These are phyloP conservation scores for Theileria luwenshuni DNA, from an alignment of 169 alveolate genomes.

Conservation along the genomic window DNA sequence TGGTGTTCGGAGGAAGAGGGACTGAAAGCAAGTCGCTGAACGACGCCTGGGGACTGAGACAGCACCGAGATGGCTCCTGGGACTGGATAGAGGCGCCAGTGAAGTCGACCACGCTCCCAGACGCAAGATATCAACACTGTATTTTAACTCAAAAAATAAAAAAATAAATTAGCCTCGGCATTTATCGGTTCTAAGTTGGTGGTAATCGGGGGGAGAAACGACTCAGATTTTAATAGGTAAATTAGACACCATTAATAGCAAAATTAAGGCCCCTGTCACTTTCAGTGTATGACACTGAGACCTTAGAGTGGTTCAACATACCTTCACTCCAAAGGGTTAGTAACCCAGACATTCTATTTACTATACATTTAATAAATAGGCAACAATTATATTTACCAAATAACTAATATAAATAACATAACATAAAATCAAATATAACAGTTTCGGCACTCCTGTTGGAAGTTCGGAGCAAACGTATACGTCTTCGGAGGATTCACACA, in stretches of 20 bases:
- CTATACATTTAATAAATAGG: not conserved
- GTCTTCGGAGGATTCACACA: slow-evolving; percentile 95
- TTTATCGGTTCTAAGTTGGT: slow-evolving; percentile 89
- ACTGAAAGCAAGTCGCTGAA: slow-evolving; percentile 91
- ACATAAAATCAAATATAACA: not conserved
- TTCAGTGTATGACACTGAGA: slow-evolving; percentile 94
- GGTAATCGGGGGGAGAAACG: slow-evolving; percentile 96
- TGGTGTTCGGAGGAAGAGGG: slow-evolving; percentile 97
- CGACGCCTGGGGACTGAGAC: slow-evolving; percentile 99
- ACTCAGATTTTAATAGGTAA: slow-evolving; percentile 79
- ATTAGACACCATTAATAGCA: not conserved
- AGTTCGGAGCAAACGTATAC: slow-evolving; percentile 83
- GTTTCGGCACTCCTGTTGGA: slow-evolving; percentile 92
- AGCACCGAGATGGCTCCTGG: slow-evolving; percentile 99
- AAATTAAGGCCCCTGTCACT: slow-evolving; percentile 82
- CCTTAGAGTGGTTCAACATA: slow-evolving; percentile 92
- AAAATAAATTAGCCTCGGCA: slow-evolving; percentile 57
- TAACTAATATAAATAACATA: too few species aligned
- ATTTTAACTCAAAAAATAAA: not conserved
- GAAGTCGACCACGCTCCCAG: slow-evolving; percentile 86
- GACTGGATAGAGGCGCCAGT: slow-evolving; percentile 99
- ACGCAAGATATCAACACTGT: slow-evolving; percentile 90
- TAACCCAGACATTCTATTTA: not conserved
- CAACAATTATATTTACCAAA: too few species aligned
- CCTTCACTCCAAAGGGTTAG: slow-evolving; percentile 88